Evolutionary conservation across 1,284 basidiomycete species (phyloP).

Genomic region (Cryptococcus floricola): DNA sequence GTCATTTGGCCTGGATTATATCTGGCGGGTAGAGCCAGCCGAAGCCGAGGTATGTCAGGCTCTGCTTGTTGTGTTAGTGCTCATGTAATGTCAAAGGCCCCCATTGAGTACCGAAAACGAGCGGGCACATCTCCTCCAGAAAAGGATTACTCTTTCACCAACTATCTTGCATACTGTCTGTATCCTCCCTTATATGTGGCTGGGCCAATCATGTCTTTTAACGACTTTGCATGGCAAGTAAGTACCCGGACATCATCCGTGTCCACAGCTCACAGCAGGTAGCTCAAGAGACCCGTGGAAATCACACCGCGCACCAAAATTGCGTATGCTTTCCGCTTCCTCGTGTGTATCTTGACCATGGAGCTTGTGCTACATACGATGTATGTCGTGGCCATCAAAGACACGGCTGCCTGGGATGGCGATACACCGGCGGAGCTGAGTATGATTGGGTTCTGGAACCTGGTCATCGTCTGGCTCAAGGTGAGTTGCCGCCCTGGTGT

Average conservation of each 20-base stretch:
- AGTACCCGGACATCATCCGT: constrained; percentile 19
- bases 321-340: constrained; percentile 68
- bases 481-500: constrained; percentile 50
- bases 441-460: constrained; percentile 97
- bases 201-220: constrained; percentile 94
- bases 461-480: constrained; percentile 96
- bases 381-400: constrained; percentile 97
- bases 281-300: constrained; percentile 51
- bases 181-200: constrained; percentile 95
- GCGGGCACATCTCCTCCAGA: constrained; percentile 52
- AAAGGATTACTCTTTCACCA: constrained; percentile 56
- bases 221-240: constrained; percentile 90
- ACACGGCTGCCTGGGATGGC: constrained; percentile 61
- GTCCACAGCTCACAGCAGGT: not conserved
- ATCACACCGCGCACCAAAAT: constrained; percentile 48
- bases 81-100: constrained; percentile 4
- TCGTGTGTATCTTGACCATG: constrained; percentile 73
- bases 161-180: constrained; percentile 70
- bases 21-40: constrained; percentile 59
- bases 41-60: not conserved
- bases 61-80: not conserved
- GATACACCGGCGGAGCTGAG: constrained; percentile 74
- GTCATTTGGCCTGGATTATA: constrained; percentile 87
- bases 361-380: constrained; percentile 90
- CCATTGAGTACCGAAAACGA: constrained; percentile 53